A percentile compares a stretch with the other conserved stretches of the same genome.
Conservation (phyloP, 2,329 filamentous ascomycete genomes). For the Paraphaeosphaeria sporulosa region DNA sequence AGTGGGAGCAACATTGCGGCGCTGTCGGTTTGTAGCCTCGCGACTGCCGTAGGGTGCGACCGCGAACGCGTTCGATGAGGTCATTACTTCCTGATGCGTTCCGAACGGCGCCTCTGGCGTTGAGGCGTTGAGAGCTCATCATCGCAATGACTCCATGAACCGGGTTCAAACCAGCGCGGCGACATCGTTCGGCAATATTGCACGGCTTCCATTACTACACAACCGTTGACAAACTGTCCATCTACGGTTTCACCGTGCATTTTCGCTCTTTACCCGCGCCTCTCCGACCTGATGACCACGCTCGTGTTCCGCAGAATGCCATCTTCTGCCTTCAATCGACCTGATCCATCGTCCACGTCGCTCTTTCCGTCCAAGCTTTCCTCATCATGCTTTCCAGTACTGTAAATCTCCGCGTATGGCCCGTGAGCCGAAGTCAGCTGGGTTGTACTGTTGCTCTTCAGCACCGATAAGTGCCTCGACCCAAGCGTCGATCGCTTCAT, state of each 20-base stretch:
- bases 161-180: no score
- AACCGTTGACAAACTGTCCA: neutral
- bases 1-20: neutral
- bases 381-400: constrained; percentile 2
- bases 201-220: neutral
- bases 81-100: neutral
- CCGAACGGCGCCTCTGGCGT: no score
- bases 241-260: neutral
- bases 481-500: constrained; percentile 1
- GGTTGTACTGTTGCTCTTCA: neutral
- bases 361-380: constrained; percentile 9
- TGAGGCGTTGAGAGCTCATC: neutral
- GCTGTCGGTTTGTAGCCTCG: neutral
- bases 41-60: no score
- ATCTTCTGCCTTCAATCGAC: neutral
- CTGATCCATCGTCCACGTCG: neutral
- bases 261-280: neutral
- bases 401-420: constrained; percentile 7
- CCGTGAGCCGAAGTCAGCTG: constrained; percentile 1
- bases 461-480: neutral
- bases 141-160: neutral
- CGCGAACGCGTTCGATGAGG: neutral
- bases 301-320: constrained; percentile 2
- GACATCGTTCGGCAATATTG: no score
- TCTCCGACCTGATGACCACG: neutral